phyloP scores from a whole-genome alignment of 164 flowering plant species.

The Vitis rotundifolia region DNA sequence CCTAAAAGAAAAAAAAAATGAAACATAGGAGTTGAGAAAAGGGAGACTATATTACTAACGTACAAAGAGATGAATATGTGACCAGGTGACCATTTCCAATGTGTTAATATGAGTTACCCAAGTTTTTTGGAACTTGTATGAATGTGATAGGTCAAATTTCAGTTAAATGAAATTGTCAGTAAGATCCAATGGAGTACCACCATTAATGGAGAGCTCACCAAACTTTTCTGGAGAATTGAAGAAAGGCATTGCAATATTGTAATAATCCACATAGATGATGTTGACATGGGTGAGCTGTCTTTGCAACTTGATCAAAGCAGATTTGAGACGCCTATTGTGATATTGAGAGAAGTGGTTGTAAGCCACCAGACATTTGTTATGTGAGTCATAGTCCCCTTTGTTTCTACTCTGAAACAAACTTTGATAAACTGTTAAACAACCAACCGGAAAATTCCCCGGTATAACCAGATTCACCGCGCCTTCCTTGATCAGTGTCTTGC shows the following conservation, averaged over 20 bases:
- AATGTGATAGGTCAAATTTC: no score
- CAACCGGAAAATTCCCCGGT: constrained; percentile 32
- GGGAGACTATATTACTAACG: no score
- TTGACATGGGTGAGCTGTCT: constrained; percentile 20
- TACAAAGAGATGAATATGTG: no score
- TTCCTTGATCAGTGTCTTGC: constrained; percentile 16
- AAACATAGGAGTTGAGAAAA: no score
- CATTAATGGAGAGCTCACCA: constrained; percentile 9
- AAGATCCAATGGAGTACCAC: no score
- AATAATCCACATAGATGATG: constrained; percentile 39
- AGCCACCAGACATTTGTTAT: constrained; percentile 26
- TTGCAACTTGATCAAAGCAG: constrained; percentile 15
- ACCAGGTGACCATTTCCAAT: no score
- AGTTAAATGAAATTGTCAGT: no score
- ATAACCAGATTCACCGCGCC: constrained; percentile 31
- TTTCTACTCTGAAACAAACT: constrained; percentile 4
- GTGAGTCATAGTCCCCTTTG: constrained; percentile 22
- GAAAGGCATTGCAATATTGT: constrained; percentile 22
- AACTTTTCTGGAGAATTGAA: constrained; percentile 19
- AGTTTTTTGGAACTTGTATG: no score
- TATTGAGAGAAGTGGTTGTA: constrained; percentile 19
- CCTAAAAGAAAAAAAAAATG: no score
- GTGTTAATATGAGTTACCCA: no score
- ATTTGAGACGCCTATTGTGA: constrained; percentile 24
- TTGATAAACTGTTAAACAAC: constrained; percentile 24